Base-by-base conservation (phyloP, 2,329 filamentous ascomycete genomes). In the Triangularia verruculosa region DNA sequence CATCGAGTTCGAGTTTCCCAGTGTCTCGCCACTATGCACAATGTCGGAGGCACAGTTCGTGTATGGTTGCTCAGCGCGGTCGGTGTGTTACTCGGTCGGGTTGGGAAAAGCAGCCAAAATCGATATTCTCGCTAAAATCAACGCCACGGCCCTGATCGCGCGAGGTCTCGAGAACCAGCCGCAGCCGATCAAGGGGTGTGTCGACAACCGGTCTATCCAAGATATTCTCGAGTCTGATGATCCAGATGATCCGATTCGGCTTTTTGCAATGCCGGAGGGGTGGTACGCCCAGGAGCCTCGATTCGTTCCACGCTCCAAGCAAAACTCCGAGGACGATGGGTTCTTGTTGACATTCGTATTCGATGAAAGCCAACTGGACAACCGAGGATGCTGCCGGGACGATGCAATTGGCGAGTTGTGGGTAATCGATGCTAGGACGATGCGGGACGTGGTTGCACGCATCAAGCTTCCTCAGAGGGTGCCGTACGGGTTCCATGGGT, bases 261-360 rank as follows among this genome's bases (percentile, higher is more conserved):
- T 86, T 8, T 91, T 91, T 73, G 74, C 74, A 15, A 80, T 90
- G 71, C 89, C 89, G 0, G 69, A 74, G 0, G 82, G 83, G 0
- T 86, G 83, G 78, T 91, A 80, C 65, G 86, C 86, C 0, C 88
- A 91, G 70, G 89, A 91, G 73, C 83, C 87, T 1, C 81, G 85
- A 0, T 91, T 91, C 65, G 81, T 91, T 4, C 77, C 86, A 3
- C 75, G 82, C 1, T 53, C 67, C 1, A 68, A 74, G 11, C 73
- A 76, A 0, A 63, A 53, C 0, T 72, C 68, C 0, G 89, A 91
- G 71, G 88, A 91, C 68, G 86, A 88, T 66, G 89, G 89, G 0
- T 91, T 82, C 75, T 76, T 91, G 0, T 75, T 91, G 4, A 87
- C 85, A 54, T 91, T 89, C 67, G 87, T 88, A 1, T 91, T 91